Evolutionary conservation across 495 filamentous ascomycete species (phyloP).

Genomic region (Tuber magnatum): DNA sequence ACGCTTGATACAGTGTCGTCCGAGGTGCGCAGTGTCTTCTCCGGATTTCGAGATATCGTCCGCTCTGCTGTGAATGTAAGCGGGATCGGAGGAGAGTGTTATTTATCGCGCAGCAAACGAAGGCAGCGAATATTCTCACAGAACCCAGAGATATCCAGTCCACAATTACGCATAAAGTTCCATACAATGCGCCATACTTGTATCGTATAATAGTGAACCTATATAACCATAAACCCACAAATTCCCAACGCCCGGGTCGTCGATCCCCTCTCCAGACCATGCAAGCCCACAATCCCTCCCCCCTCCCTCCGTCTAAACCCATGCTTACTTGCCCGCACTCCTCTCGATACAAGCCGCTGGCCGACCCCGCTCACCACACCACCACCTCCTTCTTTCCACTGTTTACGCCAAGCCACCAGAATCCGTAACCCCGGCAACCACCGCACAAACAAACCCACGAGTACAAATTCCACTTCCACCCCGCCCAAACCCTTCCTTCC

Average conservation of each 20-base stretch:
- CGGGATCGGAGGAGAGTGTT: not conserved
- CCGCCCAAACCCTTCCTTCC: not conserved
- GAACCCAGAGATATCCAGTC: not conserved
- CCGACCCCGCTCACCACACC: not conserved
- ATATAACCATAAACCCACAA: not conserved
- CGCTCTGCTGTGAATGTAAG: not conserved
- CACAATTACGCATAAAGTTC: not conserved
- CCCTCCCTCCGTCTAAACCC: not conserved
- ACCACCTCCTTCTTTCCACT: not conserved
- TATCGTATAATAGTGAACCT: not conserved
- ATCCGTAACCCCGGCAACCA: not conserved
- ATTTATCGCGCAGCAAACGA: not conserved
- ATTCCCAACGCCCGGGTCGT: not conserved
- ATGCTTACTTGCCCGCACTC: not conserved
- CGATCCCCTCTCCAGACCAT: not conserved
- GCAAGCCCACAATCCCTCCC: not conserved
- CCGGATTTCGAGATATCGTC: not conserved
- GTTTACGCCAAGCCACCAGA: not conserved
- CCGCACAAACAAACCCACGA: not conserved
- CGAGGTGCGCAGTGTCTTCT: not conserved
- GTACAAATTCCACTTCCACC: slow-evolving; percentile 1
- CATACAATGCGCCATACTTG: not conserved
- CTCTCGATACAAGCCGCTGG: not conserved
- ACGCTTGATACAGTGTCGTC: not conserved
- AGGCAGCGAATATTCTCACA: not conserved